phyloP scores from a whole-genome alignment of 2,329 filamentous ascomycete genomes.

The Aureobasidium sp. region DNA sequence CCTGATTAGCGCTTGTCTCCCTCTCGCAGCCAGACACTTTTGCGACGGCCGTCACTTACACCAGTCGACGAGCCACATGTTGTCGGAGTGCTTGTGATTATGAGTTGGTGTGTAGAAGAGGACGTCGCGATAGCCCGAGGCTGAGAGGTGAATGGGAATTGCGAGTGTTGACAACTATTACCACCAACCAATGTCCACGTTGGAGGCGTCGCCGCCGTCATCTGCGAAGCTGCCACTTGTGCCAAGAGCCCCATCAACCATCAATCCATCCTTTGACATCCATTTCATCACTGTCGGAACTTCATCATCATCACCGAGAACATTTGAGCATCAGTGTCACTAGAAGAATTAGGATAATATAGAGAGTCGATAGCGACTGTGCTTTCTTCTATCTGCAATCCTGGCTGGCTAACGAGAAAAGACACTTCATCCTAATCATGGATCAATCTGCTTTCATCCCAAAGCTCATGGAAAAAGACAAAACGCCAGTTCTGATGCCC shows the following conservation, averaged over 20 bases:
- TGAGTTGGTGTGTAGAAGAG: not conserved
- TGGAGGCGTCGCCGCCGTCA: constrained; percentile 14
- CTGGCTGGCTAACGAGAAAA: not conserved
- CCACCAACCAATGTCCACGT: constrained; percentile 8
- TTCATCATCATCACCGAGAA: not conserved
- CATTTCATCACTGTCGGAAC: not conserved
- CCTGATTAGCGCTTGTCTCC: constrained; percentile 11
- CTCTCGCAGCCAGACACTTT: constrained; percentile 16
- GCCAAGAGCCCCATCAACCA: not conserved
- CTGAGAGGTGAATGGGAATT: not conserved
- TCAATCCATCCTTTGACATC: not conserved
- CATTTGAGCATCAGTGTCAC: not conserved
- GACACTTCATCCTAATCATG: not conserved
- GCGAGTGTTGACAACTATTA: constrained; percentile 9
- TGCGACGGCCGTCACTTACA: constrained; percentile 51
- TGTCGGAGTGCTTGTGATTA: constrained; percentile 13
- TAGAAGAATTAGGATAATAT: not conserved
- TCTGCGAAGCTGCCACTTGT: not conserved
- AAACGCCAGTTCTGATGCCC: constrained; percentile 8
- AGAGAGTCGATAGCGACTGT: not conserved
- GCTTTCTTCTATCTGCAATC: constrained; percentile 3
- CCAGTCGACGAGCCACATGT: constrained; percentile 94
- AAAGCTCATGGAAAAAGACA: not conserved
- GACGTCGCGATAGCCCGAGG: not conserved
- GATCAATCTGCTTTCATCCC: not conserved